phyloP scores from a whole-genome alignment of 768 basidiomycete genomes.

The Pleurotus cornucopiae region DNA sequence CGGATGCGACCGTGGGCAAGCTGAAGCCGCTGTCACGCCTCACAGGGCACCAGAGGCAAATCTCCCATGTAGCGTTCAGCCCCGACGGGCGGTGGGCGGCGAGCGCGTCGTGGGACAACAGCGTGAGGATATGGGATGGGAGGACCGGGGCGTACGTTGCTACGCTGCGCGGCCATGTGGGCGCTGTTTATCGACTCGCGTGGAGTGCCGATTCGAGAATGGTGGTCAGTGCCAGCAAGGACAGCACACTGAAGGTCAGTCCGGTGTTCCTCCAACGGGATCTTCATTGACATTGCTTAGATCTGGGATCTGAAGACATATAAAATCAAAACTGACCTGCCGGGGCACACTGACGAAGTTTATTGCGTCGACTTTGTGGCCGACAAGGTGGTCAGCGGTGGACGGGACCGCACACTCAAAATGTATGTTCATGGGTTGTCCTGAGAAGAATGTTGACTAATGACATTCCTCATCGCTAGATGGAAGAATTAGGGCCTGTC shows the following conservation, averaged over 20 bases:
- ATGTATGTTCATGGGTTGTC: constrained; percentile 57
- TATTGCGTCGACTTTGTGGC: constrained; percentile 99
- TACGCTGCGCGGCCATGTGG: constrained; percentile 88
- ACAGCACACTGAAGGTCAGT: constrained; percentile 89
- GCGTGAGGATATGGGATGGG: constrained; percentile 90
- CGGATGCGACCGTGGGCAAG: constrained; percentile 21
- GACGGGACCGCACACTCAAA: constrained; percentile 85
- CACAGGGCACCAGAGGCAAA: constrained; percentile 93
- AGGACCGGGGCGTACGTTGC: constrained; percentile 84
- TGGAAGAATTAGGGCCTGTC: constrained; percentile 17
- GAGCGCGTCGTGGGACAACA: constrained; percentile 86
- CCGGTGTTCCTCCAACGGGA: neutral
- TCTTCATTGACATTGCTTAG: constrained; percentile 29
- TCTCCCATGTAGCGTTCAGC: constrained; percentile 91
- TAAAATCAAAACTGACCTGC: constrained; percentile 91
- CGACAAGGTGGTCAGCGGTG: constrained; percentile 99
- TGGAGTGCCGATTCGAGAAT: constrained; percentile 95
- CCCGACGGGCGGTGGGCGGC: constrained; percentile 93
- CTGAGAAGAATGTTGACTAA: neutral
- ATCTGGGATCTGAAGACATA: constrained; percentile 97
- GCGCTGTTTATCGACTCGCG: constrained; percentile 88
- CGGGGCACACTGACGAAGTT: constrained; percentile 96
- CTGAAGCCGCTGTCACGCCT: constrained; percentile 58
- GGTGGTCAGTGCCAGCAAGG: constrained; percentile 93
- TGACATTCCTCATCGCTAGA: constrained; percentile 7